Evolutionary conservation across 768 basidiomycete genomes (phyloP).

Genomic region (Naganishia antarctica): DNA sequence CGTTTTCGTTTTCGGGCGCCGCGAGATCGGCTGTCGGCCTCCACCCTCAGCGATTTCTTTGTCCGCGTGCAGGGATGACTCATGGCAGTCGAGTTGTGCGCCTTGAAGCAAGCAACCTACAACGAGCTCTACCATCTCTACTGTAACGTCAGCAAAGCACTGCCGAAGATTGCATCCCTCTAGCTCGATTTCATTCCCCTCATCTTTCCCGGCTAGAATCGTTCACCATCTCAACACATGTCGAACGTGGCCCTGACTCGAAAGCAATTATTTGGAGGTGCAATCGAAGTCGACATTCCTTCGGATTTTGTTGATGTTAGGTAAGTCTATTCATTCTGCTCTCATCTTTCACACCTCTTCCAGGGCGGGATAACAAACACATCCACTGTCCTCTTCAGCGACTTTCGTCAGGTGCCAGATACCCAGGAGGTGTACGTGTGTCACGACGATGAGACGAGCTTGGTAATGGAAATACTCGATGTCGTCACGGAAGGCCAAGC

Average conservation of each 20-base stretch:
- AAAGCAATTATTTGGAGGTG: constrained; percentile 71
- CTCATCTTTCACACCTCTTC: constrained; percentile 19
- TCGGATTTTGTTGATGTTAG: constrained; percentile 70
- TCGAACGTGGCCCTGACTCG: not conserved
- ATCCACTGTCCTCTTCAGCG: constrained; percentile 48
- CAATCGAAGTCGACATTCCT: constrained; percentile 64
- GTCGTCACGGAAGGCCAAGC: constrained; percentile 57
- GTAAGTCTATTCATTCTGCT: constrained; percentile 55
- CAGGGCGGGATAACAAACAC: not conserved
- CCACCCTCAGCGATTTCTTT: too few species aligned
- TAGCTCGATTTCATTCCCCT: too few species aligned
- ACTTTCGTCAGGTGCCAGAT: constrained; percentile 80
- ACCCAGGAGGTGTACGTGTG: constrained; percentile 89
- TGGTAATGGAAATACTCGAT: constrained; percentile 79
- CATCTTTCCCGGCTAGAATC: too few species aligned
- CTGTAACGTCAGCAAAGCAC: too few species aligned
- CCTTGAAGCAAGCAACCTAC: too few species aligned
- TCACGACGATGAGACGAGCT: constrained; percentile 62
- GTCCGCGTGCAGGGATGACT: too few species aligned
- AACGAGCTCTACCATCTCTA: too few species aligned
- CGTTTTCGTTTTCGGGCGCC: too few species aligned
- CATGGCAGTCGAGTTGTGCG: too few species aligned
- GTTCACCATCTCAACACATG: not conserved
- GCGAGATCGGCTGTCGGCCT: too few species aligned
- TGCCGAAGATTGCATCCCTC: too few species aligned